Conservation (phyloP, 177 flowering plant genomes). For the Telopea speciosissima region DNA sequence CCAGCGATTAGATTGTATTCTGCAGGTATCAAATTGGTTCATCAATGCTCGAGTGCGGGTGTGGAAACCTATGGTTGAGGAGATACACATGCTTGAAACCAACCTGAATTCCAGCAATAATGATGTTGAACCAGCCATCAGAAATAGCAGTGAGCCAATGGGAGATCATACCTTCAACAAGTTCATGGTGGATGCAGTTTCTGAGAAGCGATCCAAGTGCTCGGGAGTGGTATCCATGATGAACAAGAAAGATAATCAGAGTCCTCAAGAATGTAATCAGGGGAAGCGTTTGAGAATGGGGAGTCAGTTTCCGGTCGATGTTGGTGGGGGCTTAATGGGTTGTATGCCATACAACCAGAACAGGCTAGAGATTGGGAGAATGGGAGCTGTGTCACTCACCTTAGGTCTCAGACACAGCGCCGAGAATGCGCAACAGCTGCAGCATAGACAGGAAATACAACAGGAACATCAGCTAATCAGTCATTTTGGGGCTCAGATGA, state of each 20-base stretch:
- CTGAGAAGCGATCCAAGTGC: constrained; percentile 21
- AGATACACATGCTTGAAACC: constrained; percentile 82
- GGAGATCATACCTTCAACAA: constrained; percentile 15
- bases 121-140: neutral
- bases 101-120: constrained; percentile 16
- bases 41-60: constrained; percentile 90
- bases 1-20: neutral
- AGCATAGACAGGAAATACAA: constrained; percentile 22
- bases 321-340: constrained; percentile 40
- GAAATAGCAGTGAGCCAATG: neutral
- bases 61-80: constrained; percentile 99
- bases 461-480: constrained; percentile 29
- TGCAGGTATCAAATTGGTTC: constrained; percentile 94
- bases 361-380: constrained; percentile 41
- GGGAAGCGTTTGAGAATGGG: constrained; percentile 45
- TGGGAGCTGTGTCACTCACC: constrained; percentile 70
- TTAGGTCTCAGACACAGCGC: constrained; percentile 66
- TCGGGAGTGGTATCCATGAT: constrained; percentile 2
- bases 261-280: constrained; percentile 34
- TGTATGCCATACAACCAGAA: constrained; percentile 41
- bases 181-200: constrained; percentile 6
- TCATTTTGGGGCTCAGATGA: constrained; percentile 48
- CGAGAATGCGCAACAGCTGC: constrained; percentile 33
- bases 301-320: constrained; percentile 20
- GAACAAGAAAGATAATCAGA: constrained; percentile 10